A percentile compares a stretch with the other conserved stretches of the same genome.
Conservation (phyloP, 805 yeast genomes). For the Saturnispora quitensis region DNA sequence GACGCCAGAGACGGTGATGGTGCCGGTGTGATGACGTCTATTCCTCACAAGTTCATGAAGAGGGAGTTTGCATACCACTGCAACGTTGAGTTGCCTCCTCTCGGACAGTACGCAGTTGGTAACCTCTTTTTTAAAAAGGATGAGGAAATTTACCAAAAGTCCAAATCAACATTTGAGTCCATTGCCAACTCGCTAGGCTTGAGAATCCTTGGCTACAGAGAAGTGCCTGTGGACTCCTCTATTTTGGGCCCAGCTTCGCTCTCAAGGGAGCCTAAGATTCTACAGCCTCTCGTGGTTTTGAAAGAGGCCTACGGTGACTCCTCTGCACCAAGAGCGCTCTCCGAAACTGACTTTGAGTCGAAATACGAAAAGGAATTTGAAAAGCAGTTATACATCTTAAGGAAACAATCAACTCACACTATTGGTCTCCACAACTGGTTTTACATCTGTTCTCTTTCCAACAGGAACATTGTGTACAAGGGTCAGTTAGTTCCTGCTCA, state of each 20-base stretch:
- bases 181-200: constrained; percentile 72
- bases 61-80: constrained; percentile 75
- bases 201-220: constrained; percentile 87
- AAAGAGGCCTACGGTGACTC: constrained; percentile 38
- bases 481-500: constrained; percentile 97
- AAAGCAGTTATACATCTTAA: constrained; percentile 71
- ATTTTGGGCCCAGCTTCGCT: constrained; percentile 91
- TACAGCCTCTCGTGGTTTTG: constrained; percentile 89
- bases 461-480: constrained; percentile 87
- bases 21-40: constrained; percentile 91
- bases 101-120: constrained; percentile 91
- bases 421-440: constrained; percentile 97
- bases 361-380: constrained; percentile 61
- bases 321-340: constrained; percentile 24
- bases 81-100: constrained; percentile 57
- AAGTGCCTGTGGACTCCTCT: constrained; percentile 90
- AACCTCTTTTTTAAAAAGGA: constrained; percentile 90
- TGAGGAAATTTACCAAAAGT: constrained; percentile 54
- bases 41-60: constrained; percentile 80
- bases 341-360: constrained; percentile 45
- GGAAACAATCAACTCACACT: constrained; percentile 84
- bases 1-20: constrained; percentile 98
- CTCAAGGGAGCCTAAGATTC: constrained; percentile 82
- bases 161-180: constrained; percentile 69
- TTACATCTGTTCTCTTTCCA: constrained; percentile 86